Evolutionary conservation across 2,329 filamentous ascomycete genomes (phyloP), one percentile per base, ranked within the genome.

Genomic region (Cadophora luteo-olivacea): DNA sequence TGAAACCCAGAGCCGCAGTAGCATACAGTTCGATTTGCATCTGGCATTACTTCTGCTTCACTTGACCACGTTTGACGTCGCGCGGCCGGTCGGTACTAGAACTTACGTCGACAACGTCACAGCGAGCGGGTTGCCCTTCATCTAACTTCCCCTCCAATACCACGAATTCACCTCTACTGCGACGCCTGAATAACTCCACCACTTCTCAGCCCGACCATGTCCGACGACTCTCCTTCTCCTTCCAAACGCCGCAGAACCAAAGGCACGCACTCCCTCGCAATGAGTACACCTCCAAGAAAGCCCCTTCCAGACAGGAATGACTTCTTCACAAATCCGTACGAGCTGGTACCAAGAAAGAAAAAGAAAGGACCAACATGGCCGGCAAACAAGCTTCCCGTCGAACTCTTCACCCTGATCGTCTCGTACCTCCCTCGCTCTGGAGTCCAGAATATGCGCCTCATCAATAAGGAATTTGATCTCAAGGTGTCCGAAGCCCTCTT

Each of bases 351-450:
- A 41, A 36, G 33, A 19, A 9, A n/a, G 38, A 33, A n/a, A 12
- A 29, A 19, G 25, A 36, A 64, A 71, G 66, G 41, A 1, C 41
- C 62, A 38, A 45, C 22, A 67, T 84, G 83, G 79, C 81, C 82
- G 33, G 25, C 71, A 8, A 75, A 79, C 61, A 65, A 71, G 5
- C 70, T 92, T 1, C 89, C 90, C 0, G 81, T 87, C 6, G 90
- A 92, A 74, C 80, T 92, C 2, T 91, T 89, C 74, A 83, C 86
- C 62, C 73, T 84, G 64, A 87, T 92, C 65, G 83, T 84, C 7
- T 75, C 79, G 1, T 79, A 86, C 74, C 81, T 92, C 6, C 83
- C 86, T 9, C 85, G 86, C 4, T 81, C 84, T 41, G 86, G 89
- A 69, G 81, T 91, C 62, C 86, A 87, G 76, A 82, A 80, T 36